phyloP scores from a whole-genome alignment of 345 rosid genomes.

The Acer saccharum region DNA sequence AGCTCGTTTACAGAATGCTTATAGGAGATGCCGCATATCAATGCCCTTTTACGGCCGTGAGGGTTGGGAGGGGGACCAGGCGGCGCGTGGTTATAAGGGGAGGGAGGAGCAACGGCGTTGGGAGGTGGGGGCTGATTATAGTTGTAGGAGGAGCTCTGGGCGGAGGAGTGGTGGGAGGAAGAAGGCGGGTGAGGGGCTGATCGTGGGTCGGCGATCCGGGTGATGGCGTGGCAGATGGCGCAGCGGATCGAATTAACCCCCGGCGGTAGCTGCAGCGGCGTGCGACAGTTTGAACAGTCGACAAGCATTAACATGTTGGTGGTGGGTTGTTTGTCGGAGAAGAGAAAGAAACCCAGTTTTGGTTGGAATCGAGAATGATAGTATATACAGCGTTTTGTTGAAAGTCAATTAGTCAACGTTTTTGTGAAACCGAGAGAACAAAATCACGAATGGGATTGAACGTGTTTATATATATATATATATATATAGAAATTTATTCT shows the following conservation, averaged over 20 bases:
- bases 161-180: slow-evolving; percentile 6
- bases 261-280: slow-evolving; percentile 66
- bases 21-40: slow-evolving; percentile 74
- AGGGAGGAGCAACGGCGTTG: slow-evolving; percentile 31
- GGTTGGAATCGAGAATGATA: too few relatives aligned
- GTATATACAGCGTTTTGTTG: too few relatives aligned
- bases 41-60: slow-evolving; percentile 76
- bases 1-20: slow-evolving; percentile 55
- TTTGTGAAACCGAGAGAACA: too few relatives aligned
- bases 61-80: slow-evolving; percentile 49
- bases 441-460: too few relatives aligned
- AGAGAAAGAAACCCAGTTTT: not conserved
- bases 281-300: slow-evolving; percentile 72
- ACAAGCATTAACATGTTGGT: slow-evolving; percentile 47
- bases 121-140: slow-evolving; percentile 19
- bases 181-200: slow-evolving; percentile 16
- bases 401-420: too few relatives aligned
- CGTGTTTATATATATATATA: too few relatives aligned
- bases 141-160: slow-evolving; percentile 9
- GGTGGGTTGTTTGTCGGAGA: not conserved
- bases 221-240: slow-evolving; percentile 65
- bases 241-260: slow-evolving; percentile 76
- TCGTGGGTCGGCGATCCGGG: slow-evolving; percentile 41
- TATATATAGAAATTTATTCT: too few relatives aligned
- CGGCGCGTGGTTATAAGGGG: slow-evolving; percentile 54